Conservation (phyloP, 257 asterid genomes). For the Ocimum tenuiflorum region DNA sequence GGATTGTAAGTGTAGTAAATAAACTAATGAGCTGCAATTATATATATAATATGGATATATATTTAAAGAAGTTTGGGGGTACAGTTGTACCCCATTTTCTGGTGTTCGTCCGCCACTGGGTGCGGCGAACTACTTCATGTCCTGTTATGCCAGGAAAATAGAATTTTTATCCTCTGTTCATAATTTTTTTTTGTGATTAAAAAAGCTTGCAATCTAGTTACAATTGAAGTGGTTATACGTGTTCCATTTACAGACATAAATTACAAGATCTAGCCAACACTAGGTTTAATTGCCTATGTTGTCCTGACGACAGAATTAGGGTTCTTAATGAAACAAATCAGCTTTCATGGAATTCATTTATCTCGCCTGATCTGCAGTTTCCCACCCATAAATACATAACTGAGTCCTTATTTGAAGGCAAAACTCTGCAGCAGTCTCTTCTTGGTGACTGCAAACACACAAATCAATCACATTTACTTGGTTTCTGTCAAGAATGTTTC, state of each 20-base stretch:
- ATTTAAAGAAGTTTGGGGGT: no score
- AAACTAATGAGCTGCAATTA: no score
- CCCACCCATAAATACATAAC: slow-evolving; percentile 68
- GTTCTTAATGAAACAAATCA: not conserved
- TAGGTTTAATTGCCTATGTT: slow-evolving; percentile 15
- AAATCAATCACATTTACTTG: not conserved
- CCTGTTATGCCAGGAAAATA: no score
- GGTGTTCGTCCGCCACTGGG: no score
- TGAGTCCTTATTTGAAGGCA: slow-evolving; percentile 51
- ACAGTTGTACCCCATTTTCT: no score
- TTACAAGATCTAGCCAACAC: slow-evolving; percentile 21
- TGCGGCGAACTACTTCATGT: no score
- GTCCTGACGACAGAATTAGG: not conserved
- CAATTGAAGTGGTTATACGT: slow-evolving; percentile 21
- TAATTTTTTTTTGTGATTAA: not conserved
- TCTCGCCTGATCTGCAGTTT: slow-evolving; percentile 65
- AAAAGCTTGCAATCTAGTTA: slow-evolving; percentile 17
- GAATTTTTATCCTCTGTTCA: not conserved
- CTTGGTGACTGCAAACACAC: slow-evolving; percentile 52
- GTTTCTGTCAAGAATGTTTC: not conserved
- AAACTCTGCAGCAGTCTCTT: slow-evolving; percentile 80
- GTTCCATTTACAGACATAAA: slow-evolving; percentile 31
- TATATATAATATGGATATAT: no score
- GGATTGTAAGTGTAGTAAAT: no score
- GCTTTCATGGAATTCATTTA: slow-evolving; percentile 30